These are phyloP conservation scores for Phaffia australis DNA, from an alignment of 768 basidiomycete species.

Conservation along the genomic window DNA sequence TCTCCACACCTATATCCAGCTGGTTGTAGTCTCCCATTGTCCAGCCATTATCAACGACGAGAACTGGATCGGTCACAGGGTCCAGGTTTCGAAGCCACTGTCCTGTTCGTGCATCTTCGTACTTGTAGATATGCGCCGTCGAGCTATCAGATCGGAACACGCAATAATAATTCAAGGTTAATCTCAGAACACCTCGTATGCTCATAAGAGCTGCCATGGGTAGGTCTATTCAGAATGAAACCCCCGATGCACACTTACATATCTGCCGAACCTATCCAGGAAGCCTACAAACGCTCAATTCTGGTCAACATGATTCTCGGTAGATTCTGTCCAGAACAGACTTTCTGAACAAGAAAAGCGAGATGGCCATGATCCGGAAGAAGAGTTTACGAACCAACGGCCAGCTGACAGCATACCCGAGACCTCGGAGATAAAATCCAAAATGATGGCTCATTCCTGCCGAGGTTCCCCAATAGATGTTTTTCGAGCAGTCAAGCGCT, in stretches of 20 bases:
- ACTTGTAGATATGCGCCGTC: constrained; percentile 36
- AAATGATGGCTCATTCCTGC: constrained; percentile 38
- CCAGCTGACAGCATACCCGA: constrained; percentile 40
- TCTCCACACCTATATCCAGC: constrained; percentile 34
- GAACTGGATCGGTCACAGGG: constrained; percentile 36
- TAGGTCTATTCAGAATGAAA: no score
- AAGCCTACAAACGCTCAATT: background rate
- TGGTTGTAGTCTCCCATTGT: constrained; percentile 41
- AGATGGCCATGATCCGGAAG: background rate
- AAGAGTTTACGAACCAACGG: constrained; percentile 34
- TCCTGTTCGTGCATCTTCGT: constrained; percentile 39
- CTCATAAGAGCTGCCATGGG: no score
- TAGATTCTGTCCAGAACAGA: background rate
- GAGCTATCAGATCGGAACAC: constrained; percentile 20
- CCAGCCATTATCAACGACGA: constrained; percentile 36
- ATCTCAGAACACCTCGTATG: no score
- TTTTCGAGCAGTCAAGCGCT: constrained; percentile 35
- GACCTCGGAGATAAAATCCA: constrained; percentile 37
- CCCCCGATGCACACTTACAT: no score
- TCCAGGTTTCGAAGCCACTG: constrained; percentile 39
- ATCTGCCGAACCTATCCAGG: no score
- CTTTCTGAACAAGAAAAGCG: no score
- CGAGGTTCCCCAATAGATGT: constrained; percentile 39
- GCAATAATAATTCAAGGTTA: no score
- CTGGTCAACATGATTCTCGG: no score